phyloP scores from a whole-genome alignment of 768 basidiomycete species.

The Boletales sp. region DNA sequence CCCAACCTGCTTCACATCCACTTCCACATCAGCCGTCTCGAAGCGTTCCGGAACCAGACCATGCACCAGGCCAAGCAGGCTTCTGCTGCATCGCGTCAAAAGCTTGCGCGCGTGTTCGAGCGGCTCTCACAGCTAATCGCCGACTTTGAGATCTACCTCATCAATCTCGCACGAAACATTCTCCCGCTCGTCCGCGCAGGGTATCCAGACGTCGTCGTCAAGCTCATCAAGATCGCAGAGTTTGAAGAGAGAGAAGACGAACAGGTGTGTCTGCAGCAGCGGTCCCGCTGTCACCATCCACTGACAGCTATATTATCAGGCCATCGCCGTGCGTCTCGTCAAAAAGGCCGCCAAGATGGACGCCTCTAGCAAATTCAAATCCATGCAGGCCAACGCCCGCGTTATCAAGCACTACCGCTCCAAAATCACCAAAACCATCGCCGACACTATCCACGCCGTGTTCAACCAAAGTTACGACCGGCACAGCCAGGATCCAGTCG shows the following conservation, averaged over 20 bases:
- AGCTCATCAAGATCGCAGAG: slow-evolving; percentile 90
- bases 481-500: slow-evolving; percentile 59
- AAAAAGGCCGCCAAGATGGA: slow-evolving; percentile 93
- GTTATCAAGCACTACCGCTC: slow-evolving; percentile 94
- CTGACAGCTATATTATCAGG: slow-evolving; percentile 43
- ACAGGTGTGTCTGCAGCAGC: slow-evolving; percentile 53
- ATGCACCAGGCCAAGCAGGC: slow-evolving; percentile 91
- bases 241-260: slow-evolving; percentile 92
- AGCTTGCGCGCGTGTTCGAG: slow-evolving; percentile 78
- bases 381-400: slow-evolving; percentile 89
- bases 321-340: slow-evolving; percentile 89
- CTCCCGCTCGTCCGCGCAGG: slow-evolving; percentile 77
- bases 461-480: slow-evolving; percentile 67
- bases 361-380: slow-evolving; percentile 89
- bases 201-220: slow-evolving; percentile 82
- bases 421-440: slow-evolving; percentile 79
- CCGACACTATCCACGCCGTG: slow-evolving; percentile 66
- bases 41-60: slow-evolving; percentile 91
- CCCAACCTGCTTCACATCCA: slow-evolving; percentile 89
- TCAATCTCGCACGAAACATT: slow-evolving; percentile 73
- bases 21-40: slow-evolving; percentile 87
- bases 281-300: not conserved
- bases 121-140: slow-evolving; percentile 75
- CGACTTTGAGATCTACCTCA: slow-evolving; percentile 82
- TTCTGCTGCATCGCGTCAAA: slow-evolving; percentile 60